Base-by-base conservation (phyloP, 768 basidiomycete species). In the Tremella yokohamensis region DNA sequence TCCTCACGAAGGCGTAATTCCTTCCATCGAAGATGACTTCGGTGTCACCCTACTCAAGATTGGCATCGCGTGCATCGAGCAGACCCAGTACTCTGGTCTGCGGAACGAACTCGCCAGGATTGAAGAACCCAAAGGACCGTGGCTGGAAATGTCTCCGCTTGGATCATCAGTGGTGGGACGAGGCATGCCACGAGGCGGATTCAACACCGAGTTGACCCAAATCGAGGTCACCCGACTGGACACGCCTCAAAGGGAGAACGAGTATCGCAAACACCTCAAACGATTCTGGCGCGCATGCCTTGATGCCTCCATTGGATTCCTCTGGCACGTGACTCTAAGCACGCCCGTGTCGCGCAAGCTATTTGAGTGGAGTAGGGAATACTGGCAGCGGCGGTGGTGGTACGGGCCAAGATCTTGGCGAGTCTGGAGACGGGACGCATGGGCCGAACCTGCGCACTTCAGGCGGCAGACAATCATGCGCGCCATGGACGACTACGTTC, bases 61-160 rank as follows among this genome's bases (percentile, higher is more conserved):
- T 19, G 71, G 71, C 18, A 68, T 65, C 15, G 68, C 71, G 6
- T 73, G 71, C 34, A 62, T 73, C 60, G 66, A 70, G 49, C 64
- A 68, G 2, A 68, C 71, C 1, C 71, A 73, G 40, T 70, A 56
- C 40, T 70, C 69, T 12, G 71, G 71, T 24, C 57, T 73, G 8
- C 60, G 65, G 7, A 73, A 73, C 52, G 69, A 73, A 38, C 54
- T 73, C 0, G 65, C 58, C n/a, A 20, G 54, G 3, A 56, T 73
- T 15, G 55, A 68, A 42, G 51, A 68, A 39, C 50, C 52, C 8
- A 34, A 34, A 26, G 69, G 61, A 15, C 66, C 68, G 7, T 70
- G 65, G 62, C 48, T 73, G 11, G 66, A 64, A 25, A 45, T 73
- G 37, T 60, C 64, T 8, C 44, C 66, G 1, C 29, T 54, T 4